Conservation (phyloP, 202 grass and related monocot genomes). For the Alloteropsis angusta region DNA sequence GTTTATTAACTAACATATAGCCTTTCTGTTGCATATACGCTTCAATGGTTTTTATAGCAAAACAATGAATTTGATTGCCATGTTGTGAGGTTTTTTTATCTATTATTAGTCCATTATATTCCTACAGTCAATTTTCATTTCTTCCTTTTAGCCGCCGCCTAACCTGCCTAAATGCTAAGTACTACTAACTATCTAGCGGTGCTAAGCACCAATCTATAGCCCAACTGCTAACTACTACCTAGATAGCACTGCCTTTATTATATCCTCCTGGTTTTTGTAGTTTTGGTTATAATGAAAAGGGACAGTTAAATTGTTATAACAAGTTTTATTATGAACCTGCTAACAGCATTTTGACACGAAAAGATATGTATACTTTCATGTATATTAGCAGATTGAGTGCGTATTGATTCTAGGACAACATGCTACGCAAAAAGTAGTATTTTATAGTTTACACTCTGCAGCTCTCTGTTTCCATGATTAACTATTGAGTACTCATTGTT, state of each 20-base stretch:
- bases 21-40: background rate
- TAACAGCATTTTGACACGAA: background rate
- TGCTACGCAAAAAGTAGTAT: background rate
- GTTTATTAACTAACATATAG: background rate
- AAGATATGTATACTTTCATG: background rate
- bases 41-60: background rate
- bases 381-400: background rate
- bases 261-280: background rate
- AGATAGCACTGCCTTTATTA: background rate
- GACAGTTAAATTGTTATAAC: background rate
- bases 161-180: background rate
- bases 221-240: background rate
- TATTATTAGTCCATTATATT: background rate
- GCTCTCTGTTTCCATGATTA: background rate
- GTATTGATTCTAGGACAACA: background rate
- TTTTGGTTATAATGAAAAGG: background rate
- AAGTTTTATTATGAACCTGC: background rate
- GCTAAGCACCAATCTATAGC: background rate
- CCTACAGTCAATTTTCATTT: background rate
- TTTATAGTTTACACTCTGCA: background rate
- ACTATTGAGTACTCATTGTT: background rate
- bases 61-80: background rate
- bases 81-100: background rate
- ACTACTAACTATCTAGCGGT: background rate
- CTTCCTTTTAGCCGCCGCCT: background rate